Percentiles rank a stretch among this genome's conserved stretches.
Evolutionary conservation across 75 land plant species (phyloP).

Genomic region (Sequoiadendron giganteum): DNA sequence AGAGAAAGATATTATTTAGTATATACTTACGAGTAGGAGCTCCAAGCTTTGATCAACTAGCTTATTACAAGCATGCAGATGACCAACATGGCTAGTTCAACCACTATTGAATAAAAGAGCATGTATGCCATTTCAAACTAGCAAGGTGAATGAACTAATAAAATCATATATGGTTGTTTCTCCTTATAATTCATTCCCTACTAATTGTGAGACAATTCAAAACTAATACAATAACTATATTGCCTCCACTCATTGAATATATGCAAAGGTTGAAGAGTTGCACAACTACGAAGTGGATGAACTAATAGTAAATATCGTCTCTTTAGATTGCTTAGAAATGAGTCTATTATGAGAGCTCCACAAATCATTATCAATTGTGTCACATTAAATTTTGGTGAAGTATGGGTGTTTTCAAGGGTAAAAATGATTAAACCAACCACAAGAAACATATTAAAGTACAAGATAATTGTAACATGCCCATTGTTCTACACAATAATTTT

Average conservation of each 20-base stretch:
- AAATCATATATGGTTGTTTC: background rate
- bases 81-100: constrained; percentile 78
- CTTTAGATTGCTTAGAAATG: constrained; percentile 88
- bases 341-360: constrained; percentile 88
- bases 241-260: too few species aligned
- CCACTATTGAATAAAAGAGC: constrained; percentile 85
- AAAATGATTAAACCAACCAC: constrained; percentile 89
- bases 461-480: too few species aligned
- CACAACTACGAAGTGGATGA: constrained; percentile 86
- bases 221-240: too few species aligned
- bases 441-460: constrained; percentile 76
- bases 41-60: constrained; percentile 80
- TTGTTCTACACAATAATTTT: too few species aligned
- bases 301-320: constrained; percentile 84
- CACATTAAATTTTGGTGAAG: constrained; percentile 85
- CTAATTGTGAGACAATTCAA: too few species aligned
- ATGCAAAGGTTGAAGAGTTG: too few species aligned
- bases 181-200: background rate
- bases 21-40: constrained; percentile 60
- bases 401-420: constrained; percentile 87
- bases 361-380: constrained; percentile 86
- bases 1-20: background rate
- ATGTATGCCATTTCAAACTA: constrained; percentile 47
- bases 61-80: constrained; percentile 88
- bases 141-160: too few species aligned